phyloP scores from a whole-genome alignment of 495 filamentous ascomycete species.

The Penicillium pancosmium region DNA sequence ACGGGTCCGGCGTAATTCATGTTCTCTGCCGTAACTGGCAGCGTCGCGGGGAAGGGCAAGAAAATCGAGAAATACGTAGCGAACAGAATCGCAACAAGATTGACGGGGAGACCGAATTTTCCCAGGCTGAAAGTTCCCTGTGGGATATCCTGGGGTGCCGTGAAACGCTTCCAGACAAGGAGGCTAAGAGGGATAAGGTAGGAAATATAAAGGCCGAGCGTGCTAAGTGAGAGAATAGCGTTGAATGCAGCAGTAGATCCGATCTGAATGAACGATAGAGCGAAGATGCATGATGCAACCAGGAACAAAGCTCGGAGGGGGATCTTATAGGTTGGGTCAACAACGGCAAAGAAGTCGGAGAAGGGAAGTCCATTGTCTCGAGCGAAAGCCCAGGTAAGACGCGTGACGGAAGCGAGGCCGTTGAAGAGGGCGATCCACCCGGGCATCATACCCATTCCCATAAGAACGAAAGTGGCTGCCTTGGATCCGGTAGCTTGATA shows the following conservation, averaged over 20 bases:
- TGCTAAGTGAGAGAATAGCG: constrained; percentile 43
- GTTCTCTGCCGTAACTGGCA: constrained; percentile 42
- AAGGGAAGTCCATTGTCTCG: constrained; percentile 62
- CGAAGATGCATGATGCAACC: constrained; percentile 34
- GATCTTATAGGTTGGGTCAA: constrained; percentile 45
- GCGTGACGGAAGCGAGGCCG: constrained; percentile 53
- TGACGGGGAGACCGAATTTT: constrained; percentile 40
- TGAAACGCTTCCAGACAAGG: constrained; percentile 35
- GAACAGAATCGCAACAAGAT: constrained; percentile 46
- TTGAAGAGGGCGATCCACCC: constrained; percentile 50
- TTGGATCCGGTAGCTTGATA: constrained; percentile 50
- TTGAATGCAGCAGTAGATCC: constrained; percentile 45
- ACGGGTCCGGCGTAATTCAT: constrained; percentile 53
- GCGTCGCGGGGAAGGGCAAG: constrained; percentile 45
- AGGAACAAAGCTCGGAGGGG: constrained; percentile 44
- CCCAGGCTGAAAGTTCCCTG: constrained; percentile 36
- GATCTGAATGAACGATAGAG: constrained; percentile 39
- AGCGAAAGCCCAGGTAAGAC: constrained; percentile 63
- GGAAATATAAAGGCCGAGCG: constrained; percentile 41
- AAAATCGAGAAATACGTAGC: constrained; percentile 46
- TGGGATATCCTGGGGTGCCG: constrained; percentile 26
- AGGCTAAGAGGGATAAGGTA: constrained; percentile 49
- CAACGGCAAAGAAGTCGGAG: constrained; percentile 48
- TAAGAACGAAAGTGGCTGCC: constrained; percentile 45
- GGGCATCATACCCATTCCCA: constrained; percentile 43